Evolutionary conservation across 805 yeast species (phyloP).

Genomic region (Suhomyces faveliae): DNA sequence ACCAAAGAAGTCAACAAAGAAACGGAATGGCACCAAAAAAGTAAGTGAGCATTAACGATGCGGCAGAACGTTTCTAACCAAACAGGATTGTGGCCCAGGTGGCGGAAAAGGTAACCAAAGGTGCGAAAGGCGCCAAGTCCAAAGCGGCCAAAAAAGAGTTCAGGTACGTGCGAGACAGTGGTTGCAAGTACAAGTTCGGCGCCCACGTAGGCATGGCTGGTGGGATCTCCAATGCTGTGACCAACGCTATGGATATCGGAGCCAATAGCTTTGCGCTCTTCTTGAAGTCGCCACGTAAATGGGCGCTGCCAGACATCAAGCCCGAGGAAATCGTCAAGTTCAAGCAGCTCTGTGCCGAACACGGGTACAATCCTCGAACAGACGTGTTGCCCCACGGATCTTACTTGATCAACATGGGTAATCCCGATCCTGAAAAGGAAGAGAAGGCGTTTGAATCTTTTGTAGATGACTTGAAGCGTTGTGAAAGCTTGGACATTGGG

Average conservation of each 20-base stretch:
- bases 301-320: slow-evolving; percentile 81
- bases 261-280: slow-evolving; percentile 89
- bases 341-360: slow-evolving; percentile 56
- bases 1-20: neutral
- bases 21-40: slow-evolving; percentile 12
- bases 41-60: slow-evolving; percentile 5
- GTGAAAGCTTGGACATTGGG: slow-evolving; percentile 83
- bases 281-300: slow-evolving; percentile 83
- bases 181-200: slow-evolving; percentile 63
- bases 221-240: slow-evolving; percentile 71
- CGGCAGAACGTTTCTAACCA: neutral
- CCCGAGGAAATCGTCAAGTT: slow-evolving; percentile 68
- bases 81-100: neutral
- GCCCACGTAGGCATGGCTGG: slow-evolving; percentile 88
- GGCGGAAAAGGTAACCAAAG: neutral
- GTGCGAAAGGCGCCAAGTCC: neutral
- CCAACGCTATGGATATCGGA: slow-evolving; percentile 53
- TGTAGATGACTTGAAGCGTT: slow-evolving; percentile 80
- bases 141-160: slow-evolving; percentile 13
- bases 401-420: slow-evolving; percentile 88
- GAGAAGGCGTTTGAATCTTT: slow-evolving; percentile 73
- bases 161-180: slow-evolving; percentile 38
- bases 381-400: slow-evolving; percentile 94
- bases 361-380: slow-evolving; percentile 67
- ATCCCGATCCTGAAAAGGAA: slow-evolving; percentile 80